Evolutionary conservation across 495 filamentous ascomycete species (phyloP).

Genomic region (Usnea hakonensis): DNA sequence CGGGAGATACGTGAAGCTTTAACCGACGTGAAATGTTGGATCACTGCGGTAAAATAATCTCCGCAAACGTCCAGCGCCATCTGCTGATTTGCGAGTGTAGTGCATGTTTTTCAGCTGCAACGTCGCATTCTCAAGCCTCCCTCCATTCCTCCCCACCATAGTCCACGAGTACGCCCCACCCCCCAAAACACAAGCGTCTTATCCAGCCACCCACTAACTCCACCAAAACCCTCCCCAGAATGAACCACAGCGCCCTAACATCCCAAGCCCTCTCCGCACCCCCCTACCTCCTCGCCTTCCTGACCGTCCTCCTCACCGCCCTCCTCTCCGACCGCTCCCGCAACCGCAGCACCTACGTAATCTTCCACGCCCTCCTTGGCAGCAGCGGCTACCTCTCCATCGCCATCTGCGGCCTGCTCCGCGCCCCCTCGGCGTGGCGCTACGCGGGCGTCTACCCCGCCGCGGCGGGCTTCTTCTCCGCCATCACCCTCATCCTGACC

Average conservation of each 20-base stretch:
- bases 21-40: slow-evolving; percentile 57
- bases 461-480: slow-evolving; percentile 52
- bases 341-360: slow-evolving; percentile 43
- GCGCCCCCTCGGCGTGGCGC: slow-evolving; percentile 30
- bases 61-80: slow-evolving; percentile 14
- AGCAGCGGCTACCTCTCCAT: slow-evolving; percentile 54
- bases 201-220: slow-evolving; percentile 35
- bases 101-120: slow-evolving; percentile 54
- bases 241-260: slow-evolving; percentile 40
- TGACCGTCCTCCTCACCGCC: slow-evolving; percentile 41
- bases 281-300: slow-evolving; percentile 49
- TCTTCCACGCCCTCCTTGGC: slow-evolving; percentile 48
- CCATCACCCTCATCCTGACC: slow-evolving; percentile 55
- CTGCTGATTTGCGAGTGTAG: slow-evolving; percentile 23
- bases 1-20: slow-evolving; percentile 47
- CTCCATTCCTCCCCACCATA: slow-evolving; percentile 53
- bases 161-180: slow-evolving; percentile 42
- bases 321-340: slow-evolving; percentile 44
- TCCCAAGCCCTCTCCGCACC: slow-evolving; percentile 52
- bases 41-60: slow-evolving; percentile 49
- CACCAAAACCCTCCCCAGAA: slow-evolving; percentile 35
- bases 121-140: slow-evolving; percentile 52
- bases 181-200: slow-evolving; percentile 22
- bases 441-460: slow-evolving; percentile 54
- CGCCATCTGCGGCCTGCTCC: slow-evolving; percentile 31